Percentiles rank a stretch among this genome's conserved stretches.
These are phyloP conservation scores for Bipolaris gigantea DNA, from an alignment of 2,329 filamentous ascomycete species.

Conservation along the genomic window DNA sequence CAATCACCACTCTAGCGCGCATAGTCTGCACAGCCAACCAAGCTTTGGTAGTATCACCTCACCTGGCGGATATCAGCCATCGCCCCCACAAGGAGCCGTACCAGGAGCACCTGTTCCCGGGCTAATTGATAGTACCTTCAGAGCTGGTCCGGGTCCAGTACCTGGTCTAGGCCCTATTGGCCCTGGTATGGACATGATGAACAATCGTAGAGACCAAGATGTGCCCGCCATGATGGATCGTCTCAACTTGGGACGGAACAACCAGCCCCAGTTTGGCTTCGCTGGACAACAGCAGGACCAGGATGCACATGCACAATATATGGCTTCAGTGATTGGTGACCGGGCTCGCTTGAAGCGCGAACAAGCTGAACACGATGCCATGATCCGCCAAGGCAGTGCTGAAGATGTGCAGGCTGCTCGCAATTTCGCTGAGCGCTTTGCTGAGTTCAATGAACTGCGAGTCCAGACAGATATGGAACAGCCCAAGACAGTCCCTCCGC, in stretches of 20 bases:
- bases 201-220: constrained; percentile 68
- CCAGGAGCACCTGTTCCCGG: constrained; percentile 55
- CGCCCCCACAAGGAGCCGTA: constrained; percentile 58
- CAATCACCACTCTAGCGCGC: constrained; percentile 92
- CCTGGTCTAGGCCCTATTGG: constrained; percentile 51
- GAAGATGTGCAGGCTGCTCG: constrained; percentile 42
- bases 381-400: constrained; percentile 36
- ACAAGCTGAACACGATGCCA: constrained; percentile 58
- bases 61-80: constrained; percentile 70
- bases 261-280: constrained; percentile 55
- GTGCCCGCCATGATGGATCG: constrained; percentile 66
- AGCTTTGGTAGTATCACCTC: constrained; percentile 94
- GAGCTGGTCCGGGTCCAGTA: constrained; percentile 38
- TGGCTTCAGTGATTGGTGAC: constrained; percentile 63
- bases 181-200: constrained; percentile 49
- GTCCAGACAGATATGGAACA: constrained; percentile 67
- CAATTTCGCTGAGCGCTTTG: constrained; percentile 67
- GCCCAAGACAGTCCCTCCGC: constrained; percentile 26
- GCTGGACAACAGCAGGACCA: constrained; percentile 53
- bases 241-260: constrained; percentile 60
- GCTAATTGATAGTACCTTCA: constrained; percentile 69
- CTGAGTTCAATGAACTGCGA: constrained; percentile 79
- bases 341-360: constrained; percentile 63
- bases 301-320: constrained; percentile 57
- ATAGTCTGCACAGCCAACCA: constrained; percentile 94